phyloP scores from a whole-genome alignment of 768 basidiomycete species.

The Rhizopogon vinicolor region DNA sequence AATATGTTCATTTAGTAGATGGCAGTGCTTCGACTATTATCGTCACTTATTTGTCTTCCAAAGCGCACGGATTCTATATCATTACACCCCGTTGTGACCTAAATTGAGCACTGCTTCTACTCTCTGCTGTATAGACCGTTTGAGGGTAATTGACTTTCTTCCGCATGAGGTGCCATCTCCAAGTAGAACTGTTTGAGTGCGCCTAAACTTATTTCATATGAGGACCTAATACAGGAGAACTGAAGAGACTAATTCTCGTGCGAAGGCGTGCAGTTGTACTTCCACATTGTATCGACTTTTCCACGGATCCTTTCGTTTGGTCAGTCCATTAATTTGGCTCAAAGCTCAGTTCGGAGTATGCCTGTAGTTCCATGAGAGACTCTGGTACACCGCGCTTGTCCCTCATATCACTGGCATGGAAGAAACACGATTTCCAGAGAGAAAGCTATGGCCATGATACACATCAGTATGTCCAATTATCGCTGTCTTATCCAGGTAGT shows the following conservation, averaged over 20 bases:
- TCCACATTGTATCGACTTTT: too few relatives aligned
- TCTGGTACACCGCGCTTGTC: too few relatives aligned
- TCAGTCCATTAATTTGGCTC: too few relatives aligned
- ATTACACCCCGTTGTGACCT: not conserved
- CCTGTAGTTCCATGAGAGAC: not conserved
- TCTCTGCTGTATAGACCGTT: not conserved
- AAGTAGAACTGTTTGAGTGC: not conserved
- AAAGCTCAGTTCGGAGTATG: not conserved
- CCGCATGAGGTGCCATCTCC: not conserved
- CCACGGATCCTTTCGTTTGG: too few relatives aligned
- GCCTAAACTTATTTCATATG: not conserved
- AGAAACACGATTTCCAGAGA: not conserved
- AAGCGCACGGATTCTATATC: not conserved
- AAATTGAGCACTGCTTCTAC: not conserved
- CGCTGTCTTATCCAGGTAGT: not conserved
- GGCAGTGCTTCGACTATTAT: conserved; percentile 14
- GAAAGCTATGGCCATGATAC: not conserved
- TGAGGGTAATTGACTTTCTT: not conserved
- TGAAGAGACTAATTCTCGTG: too few relatives aligned
- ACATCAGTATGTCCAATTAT: not conserved
- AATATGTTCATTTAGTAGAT: conserved; percentile 16
- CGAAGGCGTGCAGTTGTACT: too few relatives aligned
- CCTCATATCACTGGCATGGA: too few relatives aligned
- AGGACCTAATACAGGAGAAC: not conserved
- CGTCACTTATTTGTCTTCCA: conserved; percentile 15